A percentile compares a stretch with the other conserved stretches of the same genome.
phyloP scores from a whole-genome alignment of 192 early-diverging fungal species.

The Coemansia sp. region DNA sequence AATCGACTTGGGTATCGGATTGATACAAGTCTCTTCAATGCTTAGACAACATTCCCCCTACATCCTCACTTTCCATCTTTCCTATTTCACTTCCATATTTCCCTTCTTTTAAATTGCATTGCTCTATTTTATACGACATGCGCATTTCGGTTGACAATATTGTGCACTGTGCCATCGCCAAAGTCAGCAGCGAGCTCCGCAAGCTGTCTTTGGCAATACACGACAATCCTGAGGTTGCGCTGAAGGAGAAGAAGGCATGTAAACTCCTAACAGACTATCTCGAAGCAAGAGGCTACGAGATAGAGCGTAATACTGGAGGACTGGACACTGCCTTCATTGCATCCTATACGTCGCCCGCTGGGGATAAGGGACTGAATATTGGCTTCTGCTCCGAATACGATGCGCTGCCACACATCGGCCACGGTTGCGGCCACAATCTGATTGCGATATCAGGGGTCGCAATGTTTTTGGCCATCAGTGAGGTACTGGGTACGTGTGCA shows the following conservation, averaged over 20 bases:
- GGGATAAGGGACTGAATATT: conserved; percentile 45
- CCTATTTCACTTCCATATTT: not conserved
- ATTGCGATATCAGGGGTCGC: conserved; percentile 71
- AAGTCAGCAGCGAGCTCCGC: conserved; percentile 27
- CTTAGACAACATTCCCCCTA: conserved; percentile 42
- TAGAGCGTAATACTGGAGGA: conserved; percentile 60
- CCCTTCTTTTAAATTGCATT: not conserved
- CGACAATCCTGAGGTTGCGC: conserved; percentile 59
- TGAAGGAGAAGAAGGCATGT: conserved; percentile 62
- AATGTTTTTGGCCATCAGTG: conserved; percentile 55
- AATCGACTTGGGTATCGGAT: conserved; percentile 76
- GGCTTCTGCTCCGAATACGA: conserved; percentile 68
- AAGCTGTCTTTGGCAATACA: conserved; percentile 53
- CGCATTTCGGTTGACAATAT: conserved; percentile 16
- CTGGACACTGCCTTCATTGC: conserved; percentile 77
- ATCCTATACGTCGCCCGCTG: conserved; percentile 53
- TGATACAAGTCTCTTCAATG: conserved; percentile 74
- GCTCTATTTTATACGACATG: conserved; percentile 5
- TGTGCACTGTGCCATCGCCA: conserved; percentile 19
- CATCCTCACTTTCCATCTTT: not conserved
- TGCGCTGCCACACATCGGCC: conserved; percentile 65
- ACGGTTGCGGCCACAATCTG: conserved; percentile 72
- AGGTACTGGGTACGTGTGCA: conserved; percentile 40
- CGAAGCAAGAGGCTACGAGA: conserved; percentile 60
- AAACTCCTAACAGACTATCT: conserved; percentile 65